These are phyloP conservation scores for Colletotrichum spaethianum DNA, from an alignment of 2,329 filamentous ascomycete species.

Conservation along the genomic window DNA sequence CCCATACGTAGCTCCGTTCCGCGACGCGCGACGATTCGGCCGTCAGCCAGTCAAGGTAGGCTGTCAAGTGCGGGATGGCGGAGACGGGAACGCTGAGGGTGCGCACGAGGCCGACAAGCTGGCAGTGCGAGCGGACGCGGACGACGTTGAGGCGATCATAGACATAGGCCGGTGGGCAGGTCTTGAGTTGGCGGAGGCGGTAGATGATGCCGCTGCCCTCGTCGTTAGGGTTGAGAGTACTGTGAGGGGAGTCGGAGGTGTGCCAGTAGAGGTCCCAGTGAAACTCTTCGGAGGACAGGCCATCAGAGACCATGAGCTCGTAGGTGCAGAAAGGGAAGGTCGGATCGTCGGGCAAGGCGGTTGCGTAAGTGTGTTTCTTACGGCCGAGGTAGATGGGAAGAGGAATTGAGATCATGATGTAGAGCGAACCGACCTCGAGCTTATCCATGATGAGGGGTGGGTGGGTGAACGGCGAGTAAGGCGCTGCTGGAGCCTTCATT, in stretches of 20 bases:
- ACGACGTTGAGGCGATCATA: conserved; percentile 27
- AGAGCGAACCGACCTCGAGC: conserved; percentile 35
- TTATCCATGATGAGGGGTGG: conserved; percentile 1
- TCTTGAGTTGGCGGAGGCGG: conserved; percentile 24
- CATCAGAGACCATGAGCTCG: conserved; percentile 43
- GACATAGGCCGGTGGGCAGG: conserved; percentile 4
- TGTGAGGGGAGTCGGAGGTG: conserved; percentile 40
- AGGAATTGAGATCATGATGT: conserved; percentile 40
- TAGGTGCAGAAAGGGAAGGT: conserved; percentile 38
- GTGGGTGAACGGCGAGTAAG: conserved; percentile 27
- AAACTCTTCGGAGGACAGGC: conserved; percentile 49
- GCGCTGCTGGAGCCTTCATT: not conserved
- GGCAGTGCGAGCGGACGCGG: conserved; percentile 35
- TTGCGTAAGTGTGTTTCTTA: conserved; percentile 21
- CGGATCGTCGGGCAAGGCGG: conserved; percentile 30
- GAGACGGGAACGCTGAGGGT: conserved; percentile 45
- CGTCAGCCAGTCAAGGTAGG: conserved; percentile 53
- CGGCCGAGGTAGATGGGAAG: conserved; percentile 31
- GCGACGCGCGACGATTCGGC: conserved; percentile 44
- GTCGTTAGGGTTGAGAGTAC: conserved; percentile 6
- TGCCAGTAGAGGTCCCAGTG: conserved; percentile 56
- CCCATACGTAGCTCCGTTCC: conserved; percentile 49
- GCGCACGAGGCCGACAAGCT: conserved; percentile 50
- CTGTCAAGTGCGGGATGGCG: conserved; percentile 43
- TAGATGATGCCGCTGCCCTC: conserved; percentile 26